Evolutionary conservation across 768 basidiomycete genomes (phyloP).

Genomic region (Lactarius hengduanensis): DNA sequence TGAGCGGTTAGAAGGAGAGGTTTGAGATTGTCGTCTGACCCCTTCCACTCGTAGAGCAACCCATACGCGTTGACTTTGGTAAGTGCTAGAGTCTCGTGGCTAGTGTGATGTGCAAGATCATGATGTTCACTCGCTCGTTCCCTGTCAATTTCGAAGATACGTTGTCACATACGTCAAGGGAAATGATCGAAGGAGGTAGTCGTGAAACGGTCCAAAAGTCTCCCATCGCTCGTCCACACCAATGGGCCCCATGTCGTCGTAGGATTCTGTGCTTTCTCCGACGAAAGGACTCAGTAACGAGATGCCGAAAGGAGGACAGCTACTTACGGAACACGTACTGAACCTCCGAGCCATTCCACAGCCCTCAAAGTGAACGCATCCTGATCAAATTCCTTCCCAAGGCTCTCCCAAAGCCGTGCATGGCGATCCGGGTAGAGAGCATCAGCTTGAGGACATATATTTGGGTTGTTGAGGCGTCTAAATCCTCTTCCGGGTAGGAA

Average conservation of each 20-base stretch:
- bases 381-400: slow-evolving; percentile 36
- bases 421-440: slow-evolving; percentile 36
- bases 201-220: slow-evolving; percentile 40
- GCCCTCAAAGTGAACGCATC: slow-evolving; percentile 38
- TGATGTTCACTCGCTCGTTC: no score
- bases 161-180: slow-evolving; percentile 52
- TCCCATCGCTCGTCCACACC: slow-evolving; percentile 50
- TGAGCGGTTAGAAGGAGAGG: slow-evolving; percentile 56
- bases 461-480: neutral
- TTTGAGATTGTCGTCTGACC: slow-evolving; percentile 48
- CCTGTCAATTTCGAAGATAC: no score
- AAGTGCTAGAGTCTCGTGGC: slow-evolving; percentile 50
- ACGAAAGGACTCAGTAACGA: neutral
- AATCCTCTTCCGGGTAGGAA: neutral
- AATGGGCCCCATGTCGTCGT: slow-evolving; percentile 47
- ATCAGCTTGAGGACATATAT: slow-evolving; percentile 32
- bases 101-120: slow-evolving; percentile 27
- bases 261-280: slow-evolving; percentile 47
- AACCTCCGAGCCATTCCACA: slow-evolving; percentile 40
- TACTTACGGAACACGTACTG: slow-evolving; percentile 42
- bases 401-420: slow-evolving; percentile 34
- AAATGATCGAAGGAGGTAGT: slow-evolving; percentile 51
- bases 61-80: slow-evolving; percentile 61
- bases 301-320: slow-evolving; percentile 1
- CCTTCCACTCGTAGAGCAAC: slow-evolving; percentile 60